Base-by-base conservation (phyloP, 345 rosid genomes). In the Euphorbia peplus region DNA sequence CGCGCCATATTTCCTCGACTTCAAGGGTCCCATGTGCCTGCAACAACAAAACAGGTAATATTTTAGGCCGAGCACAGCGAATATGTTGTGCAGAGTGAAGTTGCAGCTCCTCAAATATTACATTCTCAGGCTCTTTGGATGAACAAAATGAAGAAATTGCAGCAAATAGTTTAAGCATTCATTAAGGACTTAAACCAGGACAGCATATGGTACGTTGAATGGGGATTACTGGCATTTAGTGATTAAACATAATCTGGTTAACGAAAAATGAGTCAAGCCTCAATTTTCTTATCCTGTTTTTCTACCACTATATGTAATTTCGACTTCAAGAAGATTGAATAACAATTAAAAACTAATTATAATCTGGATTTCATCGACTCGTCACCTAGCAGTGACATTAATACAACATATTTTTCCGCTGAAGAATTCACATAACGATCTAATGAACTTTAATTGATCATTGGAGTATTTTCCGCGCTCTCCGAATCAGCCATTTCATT, bases 21-120 rank as follows among this genome's bases (percentile, higher is more conserved):
- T 84, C 83, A 92, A 75, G 21, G 96, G 63, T 64, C 99, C 96
- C 96, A 90, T 92, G 69, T 90, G 96, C 55, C 98, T 95, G 78
- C 47, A 66, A 58, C 66, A 13, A 78, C 62, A 51, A 8, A 76
- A 73, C 39, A 28, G 50, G 13, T 3, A 5, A 4, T 25, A 26
- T 12, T 41, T 55, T 15, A 71, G 65, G 22, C 63, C 63, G 30
- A 4, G 21, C 14, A 50, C 60, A 64, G 28, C 37, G 56, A 68
- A 64, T 39, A 53, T 37, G 19, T 12, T 30, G 12, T 2, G 18
- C 25, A 26, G 15, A 24, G 9, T 39, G 52, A 52, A 50, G 51
- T n/a, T 11, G 24, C 29, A 18, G 61, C 35, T 37, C 52, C 51
- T 54, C n/a, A 39, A 39, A 28, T 15, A 53, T 2, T 29, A 25